Evolutionary conservation across 495 filamentous ascomycete species (phyloP).

Genomic region (Parathielavia hyrcaniae): DNA sequence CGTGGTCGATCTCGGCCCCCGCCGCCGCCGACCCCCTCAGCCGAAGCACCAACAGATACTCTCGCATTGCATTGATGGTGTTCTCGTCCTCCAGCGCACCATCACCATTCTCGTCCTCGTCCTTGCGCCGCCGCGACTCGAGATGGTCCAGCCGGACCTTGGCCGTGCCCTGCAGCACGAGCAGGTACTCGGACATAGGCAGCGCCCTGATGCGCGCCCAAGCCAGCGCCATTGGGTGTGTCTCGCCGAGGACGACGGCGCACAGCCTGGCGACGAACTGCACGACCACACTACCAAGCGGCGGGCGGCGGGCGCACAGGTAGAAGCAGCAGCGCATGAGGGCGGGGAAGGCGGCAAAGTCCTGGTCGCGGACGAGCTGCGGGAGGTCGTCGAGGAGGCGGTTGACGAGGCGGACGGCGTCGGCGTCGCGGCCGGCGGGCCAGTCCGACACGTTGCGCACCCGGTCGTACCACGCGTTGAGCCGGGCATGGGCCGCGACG

Average conservation of each 20-base stretch:
- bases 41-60: conserved; percentile 18
- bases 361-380: conserved; percentile 21
- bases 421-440: conserved; percentile 11
- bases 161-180: conserved; percentile 15
- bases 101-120: too few relatives aligned
- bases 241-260: conserved; percentile 15
- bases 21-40: conserved; percentile 4
- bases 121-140: conserved; percentile 6
- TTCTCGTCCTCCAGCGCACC: background rate
- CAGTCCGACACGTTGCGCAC: conserved; percentile 17
- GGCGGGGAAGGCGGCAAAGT: conserved; percentile 15
- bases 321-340: conserved; percentile 18
- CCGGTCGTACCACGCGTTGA: conserved; percentile 20
- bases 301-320: conserved; percentile 10
- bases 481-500: conserved; percentile 5
- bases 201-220: conserved; percentile 18
- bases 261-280: conserved; percentile 21
- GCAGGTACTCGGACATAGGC: conserved; percentile 7
- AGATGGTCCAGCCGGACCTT: conserved; percentile 18
- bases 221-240: conserved; percentile 19
- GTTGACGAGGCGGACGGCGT: conserved; percentile 21
- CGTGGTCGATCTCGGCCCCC: conserved; percentile 13
- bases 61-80: conserved; percentile 12
- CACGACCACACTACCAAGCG: conserved; percentile 8
- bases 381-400: conserved; percentile 20